phyloP scores from a whole-genome alignment of 352 stramenopile species.

The Globisporangium acanthophoron region DNA sequence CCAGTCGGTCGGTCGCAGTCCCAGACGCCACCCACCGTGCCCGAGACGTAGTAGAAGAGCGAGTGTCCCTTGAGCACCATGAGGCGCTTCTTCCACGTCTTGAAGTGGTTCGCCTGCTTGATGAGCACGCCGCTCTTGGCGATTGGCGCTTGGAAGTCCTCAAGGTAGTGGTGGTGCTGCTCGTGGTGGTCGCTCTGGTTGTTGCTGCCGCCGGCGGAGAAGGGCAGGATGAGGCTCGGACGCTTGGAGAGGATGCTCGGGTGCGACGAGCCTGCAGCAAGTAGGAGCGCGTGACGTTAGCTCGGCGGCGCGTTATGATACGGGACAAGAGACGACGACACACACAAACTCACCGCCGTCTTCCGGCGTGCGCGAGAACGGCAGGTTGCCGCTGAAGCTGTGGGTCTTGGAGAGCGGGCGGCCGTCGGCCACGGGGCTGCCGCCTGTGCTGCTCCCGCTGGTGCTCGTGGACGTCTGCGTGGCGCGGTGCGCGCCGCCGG shows the following conservation, averaged over 20 bases:
- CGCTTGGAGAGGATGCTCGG: constrained; percentile 64
- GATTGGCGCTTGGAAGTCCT: constrained; percentile 78
- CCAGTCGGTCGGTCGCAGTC: too few species aligned
- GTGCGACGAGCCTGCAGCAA: constrained; percentile 11
- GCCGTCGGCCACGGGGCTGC: constrained; percentile 19
- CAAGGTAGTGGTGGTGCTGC: constrained; percentile 37
- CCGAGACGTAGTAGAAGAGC: constrained; percentile 86
- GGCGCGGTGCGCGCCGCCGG: constrained; percentile 19
- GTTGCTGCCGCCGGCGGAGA: constrained; percentile 15
- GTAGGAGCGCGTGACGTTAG: not conserved
- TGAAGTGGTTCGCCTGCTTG: constrained; percentile 86
- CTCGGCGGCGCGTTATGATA: not conserved
- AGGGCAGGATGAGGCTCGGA: constrained; percentile 72
- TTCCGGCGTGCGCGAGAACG: constrained; percentile 47
- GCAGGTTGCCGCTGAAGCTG: constrained; percentile 67
- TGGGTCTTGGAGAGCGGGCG: constrained; percentile 47
- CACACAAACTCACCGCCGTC: constrained; percentile 11
- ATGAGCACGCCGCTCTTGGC: constrained; percentile 83
- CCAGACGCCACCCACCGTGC: constrained; percentile 42
- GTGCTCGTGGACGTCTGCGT: constrained; percentile 28
- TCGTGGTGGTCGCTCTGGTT: constrained; percentile 12
- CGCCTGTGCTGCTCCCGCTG: constrained; percentile 17
- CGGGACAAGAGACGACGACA: not conserved
- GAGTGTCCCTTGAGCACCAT: constrained; percentile 87
- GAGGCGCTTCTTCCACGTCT: constrained; percentile 86